Conservation (phyloP, 495 filamentous ascomycete species). For the Aspergillus mulundensis region DNA sequence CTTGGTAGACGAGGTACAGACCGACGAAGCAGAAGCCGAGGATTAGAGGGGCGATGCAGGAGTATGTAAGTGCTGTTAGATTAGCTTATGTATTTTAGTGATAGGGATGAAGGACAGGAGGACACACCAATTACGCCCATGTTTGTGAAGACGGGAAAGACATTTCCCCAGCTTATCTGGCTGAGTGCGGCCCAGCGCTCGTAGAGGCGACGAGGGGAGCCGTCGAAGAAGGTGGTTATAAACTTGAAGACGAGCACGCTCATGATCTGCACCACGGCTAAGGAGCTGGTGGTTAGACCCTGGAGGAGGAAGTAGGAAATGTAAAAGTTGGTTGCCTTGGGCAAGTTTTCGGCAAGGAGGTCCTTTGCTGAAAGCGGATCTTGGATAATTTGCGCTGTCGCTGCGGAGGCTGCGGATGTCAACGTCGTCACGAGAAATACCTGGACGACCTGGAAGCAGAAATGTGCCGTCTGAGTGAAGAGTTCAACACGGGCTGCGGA, state of each 20-base stretch:
- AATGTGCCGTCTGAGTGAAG: conserved; percentile 83
- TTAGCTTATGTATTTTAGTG: background rate
- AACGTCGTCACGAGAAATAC: conserved; percentile 83
- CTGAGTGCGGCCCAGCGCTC: conserved; percentile 58
- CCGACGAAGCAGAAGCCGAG: conserved; percentile 78
- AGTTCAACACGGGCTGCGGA: conserved; percentile 75
- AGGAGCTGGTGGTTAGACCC: conserved; percentile 68
- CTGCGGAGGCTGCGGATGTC: conserved; percentile 67
- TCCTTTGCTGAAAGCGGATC: conserved; percentile 57
- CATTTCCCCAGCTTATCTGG: conserved; percentile 73
- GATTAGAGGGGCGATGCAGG: conserved; percentile 80
- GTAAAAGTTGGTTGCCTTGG: conserved; percentile 84
- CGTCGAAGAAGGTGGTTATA: conserved; percentile 61
- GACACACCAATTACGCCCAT: conserved; percentile 70
- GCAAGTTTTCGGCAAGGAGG: conserved; percentile 68
- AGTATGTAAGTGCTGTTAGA: conserved; percentile 65
- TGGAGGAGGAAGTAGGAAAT: conserved; percentile 90
- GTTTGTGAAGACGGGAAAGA: conserved; percentile 82
- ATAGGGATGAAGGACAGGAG: background rate
- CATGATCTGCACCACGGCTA: conserved; percentile 66
- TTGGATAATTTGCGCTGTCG: conserved; percentile 58
- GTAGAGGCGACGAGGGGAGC: conserved; percentile 63
- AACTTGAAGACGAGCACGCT: conserved; percentile 72
- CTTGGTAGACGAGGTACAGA: conserved; percentile 76
- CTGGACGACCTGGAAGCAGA: conserved; percentile 88